Percentiles rank a stretch among this genome's conserved stretches.
Conservation (phyloP, 352 stramenopile species). For the Globisporangium nunn region DNA sequence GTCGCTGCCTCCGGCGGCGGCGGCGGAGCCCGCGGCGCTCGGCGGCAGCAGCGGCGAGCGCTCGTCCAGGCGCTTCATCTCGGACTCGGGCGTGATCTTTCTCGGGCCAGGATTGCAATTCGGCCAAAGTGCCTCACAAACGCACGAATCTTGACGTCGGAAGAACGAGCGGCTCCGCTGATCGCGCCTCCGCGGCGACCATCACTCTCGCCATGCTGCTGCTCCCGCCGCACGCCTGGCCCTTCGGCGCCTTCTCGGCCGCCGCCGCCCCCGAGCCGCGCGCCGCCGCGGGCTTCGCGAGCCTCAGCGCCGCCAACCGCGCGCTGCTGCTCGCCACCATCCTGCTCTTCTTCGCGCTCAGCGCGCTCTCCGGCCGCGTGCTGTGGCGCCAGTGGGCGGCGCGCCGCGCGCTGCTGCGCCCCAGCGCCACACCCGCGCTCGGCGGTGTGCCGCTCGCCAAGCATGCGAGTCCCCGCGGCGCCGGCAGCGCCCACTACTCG, state of each 20-base stretch:
- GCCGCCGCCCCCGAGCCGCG: background rate
- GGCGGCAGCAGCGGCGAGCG: constrained; percentile 5
- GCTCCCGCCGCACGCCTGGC: background rate
- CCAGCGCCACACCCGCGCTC: constrained; percentile 1
- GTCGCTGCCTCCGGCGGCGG: background rate
- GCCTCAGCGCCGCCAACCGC: constrained; percentile 37
- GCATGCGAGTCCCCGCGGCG: constrained; percentile 5
- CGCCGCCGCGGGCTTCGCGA: constrained; percentile 13
- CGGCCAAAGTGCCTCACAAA: too few species aligned
- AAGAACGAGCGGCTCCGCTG: too few species aligned
- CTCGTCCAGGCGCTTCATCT: constrained; percentile 2
- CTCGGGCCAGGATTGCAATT: too few species aligned
- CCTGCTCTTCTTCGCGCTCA: constrained; percentile 54
- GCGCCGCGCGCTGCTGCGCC: constrained; percentile 17
- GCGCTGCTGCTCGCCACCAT: constrained; percentile 46
- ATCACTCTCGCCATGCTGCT: background rate
- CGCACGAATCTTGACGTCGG: background rate
- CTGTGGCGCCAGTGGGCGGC: constrained; percentile 38
- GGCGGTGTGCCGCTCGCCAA: constrained; percentile 6
- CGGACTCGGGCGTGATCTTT: background rate
- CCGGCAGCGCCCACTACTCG: constrained; percentile 9
- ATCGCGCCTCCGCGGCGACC: background rate
- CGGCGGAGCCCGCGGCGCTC: background rate
- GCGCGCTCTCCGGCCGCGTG: constrained; percentile 42
- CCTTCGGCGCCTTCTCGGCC: background rate